Evolutionary conservation across 2,329 filamentous ascomycete species (phyloP).

Genomic region (Pseudocercospora eumusae): DNA sequence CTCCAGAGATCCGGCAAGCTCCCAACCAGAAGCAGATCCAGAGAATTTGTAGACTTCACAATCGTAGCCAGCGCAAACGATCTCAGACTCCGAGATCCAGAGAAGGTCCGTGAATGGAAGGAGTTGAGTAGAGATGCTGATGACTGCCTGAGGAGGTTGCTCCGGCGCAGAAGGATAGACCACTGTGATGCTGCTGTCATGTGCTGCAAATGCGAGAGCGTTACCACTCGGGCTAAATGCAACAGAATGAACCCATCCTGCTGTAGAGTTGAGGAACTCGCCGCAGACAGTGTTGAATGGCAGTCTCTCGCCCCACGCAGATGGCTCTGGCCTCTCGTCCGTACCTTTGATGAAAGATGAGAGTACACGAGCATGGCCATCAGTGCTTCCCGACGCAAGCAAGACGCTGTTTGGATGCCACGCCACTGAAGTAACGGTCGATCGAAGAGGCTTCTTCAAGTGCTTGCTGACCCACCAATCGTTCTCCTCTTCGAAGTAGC

Average conservation of each 20-base stretch:
- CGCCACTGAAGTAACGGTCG: conserved; percentile 88
- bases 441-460: conserved; percentile 97
- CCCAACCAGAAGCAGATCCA: conserved; percentile 78
- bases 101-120: conserved; percentile 90
- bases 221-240: conserved; percentile 91
- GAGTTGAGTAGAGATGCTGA: conserved; percentile 85
- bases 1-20: conserved; percentile 78
- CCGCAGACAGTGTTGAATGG: conserved; percentile 99
- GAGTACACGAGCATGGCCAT: conserved; percentile 92
- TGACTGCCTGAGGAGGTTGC: conserved; percentile 83
- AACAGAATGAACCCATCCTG: conserved; percentile 93
- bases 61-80: conserved; percentile 89
- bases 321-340: conserved; percentile 80
- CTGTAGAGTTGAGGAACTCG: conserved; percentile 92
- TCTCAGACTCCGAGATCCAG: conserved; percentile 89
- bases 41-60: conserved; percentile 87
- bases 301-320: conserved; percentile 89
- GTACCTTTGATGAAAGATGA: conserved; percentile 96
- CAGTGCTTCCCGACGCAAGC: conserved; percentile 91
- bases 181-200: conserved; percentile 94
- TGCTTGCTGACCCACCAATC: conserved; percentile 99
- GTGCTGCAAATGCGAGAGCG: conserved; percentile 88
- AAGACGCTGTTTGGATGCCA: conserved; percentile 99
- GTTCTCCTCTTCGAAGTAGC: conserved; percentile 99
- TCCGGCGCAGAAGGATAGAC: conserved; percentile 93